phyloP scores from a whole-genome alignment of 129 eudicot species.

The Artemisia argyi region DNA sequence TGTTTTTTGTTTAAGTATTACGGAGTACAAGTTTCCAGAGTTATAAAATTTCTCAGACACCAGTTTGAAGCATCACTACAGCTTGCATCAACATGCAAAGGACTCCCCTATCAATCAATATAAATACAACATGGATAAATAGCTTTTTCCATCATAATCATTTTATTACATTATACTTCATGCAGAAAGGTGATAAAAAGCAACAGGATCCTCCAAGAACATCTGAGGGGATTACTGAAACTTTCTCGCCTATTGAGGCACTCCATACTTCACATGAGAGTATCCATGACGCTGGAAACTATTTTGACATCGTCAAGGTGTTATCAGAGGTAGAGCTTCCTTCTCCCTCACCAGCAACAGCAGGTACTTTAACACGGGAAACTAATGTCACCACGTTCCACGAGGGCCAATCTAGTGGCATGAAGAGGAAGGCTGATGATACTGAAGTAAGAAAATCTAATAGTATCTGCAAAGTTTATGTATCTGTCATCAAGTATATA shows the following conservation, averaged over 20 bases:
- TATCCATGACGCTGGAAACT: constrained; percentile 15
- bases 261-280: not conserved
- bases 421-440: constrained; percentile 12
- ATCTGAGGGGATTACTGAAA: not conserved
- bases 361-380: not conserved
- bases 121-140: no score
- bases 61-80: no score
- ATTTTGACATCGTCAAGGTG: constrained; percentile 5
- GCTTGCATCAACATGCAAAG: no score
- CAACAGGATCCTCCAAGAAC: not conserved
- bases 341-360: constrained; percentile 8
- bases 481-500: constrained; percentile 6
- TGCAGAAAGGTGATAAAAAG: not conserved
- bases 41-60: no score
- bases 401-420: constrained; percentile 24
- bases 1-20: no score
- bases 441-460: constrained; percentile 27
- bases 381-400: constrained; percentile 10
- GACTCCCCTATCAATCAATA: no score
- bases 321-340: constrained; percentile 31
- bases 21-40: no score
- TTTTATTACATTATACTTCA: not conserved
- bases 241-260: not conserved
- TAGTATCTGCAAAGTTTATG: not conserved
- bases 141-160: not conserved